Evolutionary conservation across 2,329 filamentous ascomycete genomes (phyloP), one percentile per base, ranked within the genome.

Genomic region (Phyllosticta capitalensis): DNA sequence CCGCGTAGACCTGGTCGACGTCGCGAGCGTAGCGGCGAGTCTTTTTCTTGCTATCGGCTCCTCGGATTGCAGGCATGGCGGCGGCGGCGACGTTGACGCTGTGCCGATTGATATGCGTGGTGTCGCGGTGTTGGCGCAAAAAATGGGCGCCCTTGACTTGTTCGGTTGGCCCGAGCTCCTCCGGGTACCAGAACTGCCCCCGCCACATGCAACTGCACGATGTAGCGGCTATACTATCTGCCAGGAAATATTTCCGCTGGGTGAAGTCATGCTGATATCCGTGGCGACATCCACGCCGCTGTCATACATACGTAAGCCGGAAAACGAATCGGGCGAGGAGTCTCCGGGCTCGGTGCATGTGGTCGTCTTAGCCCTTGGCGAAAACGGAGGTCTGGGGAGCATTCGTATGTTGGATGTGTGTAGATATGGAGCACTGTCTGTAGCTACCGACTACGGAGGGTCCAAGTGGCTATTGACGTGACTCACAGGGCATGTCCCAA

Each of bases 1-100:
- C 94, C 64, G 85, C 84, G 70, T 92, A 85, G 74, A 97, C 85
- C 76, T 97, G 92, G 74, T 99, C 94, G 69, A 96, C 81, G 74
- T 95, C 92, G 74, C 94, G 94, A 68, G 68, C 76, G 64, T 75
- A 69, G 53, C 74, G 71, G 54, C 75, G 71, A 62, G 77, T 77
- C 72, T 78, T 78, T 66, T 75, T 75, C 67, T 78, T 78, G 45
- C 75, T 78, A 61, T 79, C 71, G 58, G 74, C 67, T 64, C 78
- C 78, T 59, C 78, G 72, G 63, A 79, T 79, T 61, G 77, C 77
- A 62, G 78, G 78, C 78, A 80, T 80, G 62, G 61, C 70, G 68
- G 48, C 70, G 68, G 48, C 52, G 58, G 51, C n/a, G 56, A 54
- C 53, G 58, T 55, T 24, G 26, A 12, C 28, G 26, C 24, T 26